Evolutionary conservation across 2,329 filamentous ascomycete species (phyloP).

Genomic region (Fusarium sp.): DNA sequence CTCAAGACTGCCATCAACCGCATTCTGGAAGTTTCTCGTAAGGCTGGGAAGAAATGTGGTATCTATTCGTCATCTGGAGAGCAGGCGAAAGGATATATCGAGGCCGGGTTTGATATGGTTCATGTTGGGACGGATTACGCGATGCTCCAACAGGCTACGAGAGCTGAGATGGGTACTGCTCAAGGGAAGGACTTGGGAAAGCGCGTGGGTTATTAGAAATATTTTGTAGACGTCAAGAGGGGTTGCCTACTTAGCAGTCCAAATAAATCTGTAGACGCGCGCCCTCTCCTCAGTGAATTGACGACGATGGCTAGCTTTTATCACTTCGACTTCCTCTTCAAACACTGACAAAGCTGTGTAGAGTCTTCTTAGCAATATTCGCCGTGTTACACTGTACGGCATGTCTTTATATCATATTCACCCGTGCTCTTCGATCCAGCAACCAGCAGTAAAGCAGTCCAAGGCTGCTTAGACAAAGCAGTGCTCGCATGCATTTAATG

Average conservation of each 20-base stretch:
- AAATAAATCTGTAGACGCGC: background rate
- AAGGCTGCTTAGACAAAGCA: constrained; percentile 51
- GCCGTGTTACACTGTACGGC: constrained; percentile 58
- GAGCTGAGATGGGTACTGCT: background rate
- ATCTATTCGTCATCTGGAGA: background rate
- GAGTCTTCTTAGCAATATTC: constrained; percentile 57
- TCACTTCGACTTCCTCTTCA: background rate
- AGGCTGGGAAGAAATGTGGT: constrained; percentile 8
- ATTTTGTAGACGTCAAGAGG: background rate
- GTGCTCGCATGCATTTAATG: constrained; percentile 50
- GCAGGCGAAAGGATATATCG: background rate
- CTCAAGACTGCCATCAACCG: background rate
- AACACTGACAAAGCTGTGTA: constrained; percentile 19
- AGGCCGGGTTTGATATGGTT: constrained; percentile 8
- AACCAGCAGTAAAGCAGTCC: constrained; percentile 47
- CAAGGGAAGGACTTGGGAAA: background rate
- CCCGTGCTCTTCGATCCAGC: fast-evolving
- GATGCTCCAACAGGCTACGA: background rate
- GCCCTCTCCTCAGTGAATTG: background rate
- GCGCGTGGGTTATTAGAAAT: background rate
- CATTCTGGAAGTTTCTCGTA: background rate
- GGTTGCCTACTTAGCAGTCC: fast-evolving
- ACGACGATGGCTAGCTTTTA: background rate
- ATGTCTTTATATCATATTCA: constrained; percentile 49
- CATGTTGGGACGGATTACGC: background rate